Percentiles rank a stretch among this genome's conserved stretches.
phyloP scores from a whole-genome alignment of 148 eudicot species.

The Amaranthus hypochondriacus region DNA sequence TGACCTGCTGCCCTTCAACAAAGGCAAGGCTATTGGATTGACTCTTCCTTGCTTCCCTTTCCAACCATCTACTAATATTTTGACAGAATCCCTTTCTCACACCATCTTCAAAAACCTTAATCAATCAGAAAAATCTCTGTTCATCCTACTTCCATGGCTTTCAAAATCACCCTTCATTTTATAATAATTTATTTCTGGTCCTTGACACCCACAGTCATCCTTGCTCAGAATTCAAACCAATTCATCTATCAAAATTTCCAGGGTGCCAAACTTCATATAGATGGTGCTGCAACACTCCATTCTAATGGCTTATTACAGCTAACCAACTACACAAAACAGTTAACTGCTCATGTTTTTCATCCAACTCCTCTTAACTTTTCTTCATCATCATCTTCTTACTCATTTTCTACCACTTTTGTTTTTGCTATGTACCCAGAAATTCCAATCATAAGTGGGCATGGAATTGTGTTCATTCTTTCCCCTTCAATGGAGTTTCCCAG shows the following conservation, averaged over 20 bases:
- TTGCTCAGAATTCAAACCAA: conserved; percentile 9
- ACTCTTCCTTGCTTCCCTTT: neutral
- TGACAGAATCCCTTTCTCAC: too few species aligned
- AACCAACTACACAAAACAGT: conserved; percentile 39
- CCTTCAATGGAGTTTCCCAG: conserved; percentile 29
- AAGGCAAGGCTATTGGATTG: neutral
- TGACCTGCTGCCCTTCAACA: neutral
- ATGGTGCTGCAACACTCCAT: conserved; percentile 36
- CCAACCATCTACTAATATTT: neutral
- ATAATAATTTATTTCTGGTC: neutral
- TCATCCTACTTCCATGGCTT: conserved; percentile 3
- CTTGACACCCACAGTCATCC: neutral
- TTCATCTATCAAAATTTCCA: conserved; percentile 40
- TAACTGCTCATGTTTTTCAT: conserved; percentile 42
- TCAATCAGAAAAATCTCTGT: neutral
- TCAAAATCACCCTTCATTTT: neutral
- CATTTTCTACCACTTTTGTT: conserved; percentile 51
- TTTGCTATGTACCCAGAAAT: conserved; percentile 41
- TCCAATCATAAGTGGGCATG: conserved; percentile 36
- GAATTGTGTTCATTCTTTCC: conserved; percentile 43
- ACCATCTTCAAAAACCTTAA: neutral
- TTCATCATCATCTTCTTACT: conserved; percentile 28
- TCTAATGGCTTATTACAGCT: conserved; percentile 34
- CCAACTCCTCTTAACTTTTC: conserved; percentile 43
- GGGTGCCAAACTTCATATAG: conserved; percentile 33